These are phyloP conservation scores for Megacollybia marginata DNA, from an alignment of 768 basidiomycete genomes.

Conservation along the genomic window DNA sequence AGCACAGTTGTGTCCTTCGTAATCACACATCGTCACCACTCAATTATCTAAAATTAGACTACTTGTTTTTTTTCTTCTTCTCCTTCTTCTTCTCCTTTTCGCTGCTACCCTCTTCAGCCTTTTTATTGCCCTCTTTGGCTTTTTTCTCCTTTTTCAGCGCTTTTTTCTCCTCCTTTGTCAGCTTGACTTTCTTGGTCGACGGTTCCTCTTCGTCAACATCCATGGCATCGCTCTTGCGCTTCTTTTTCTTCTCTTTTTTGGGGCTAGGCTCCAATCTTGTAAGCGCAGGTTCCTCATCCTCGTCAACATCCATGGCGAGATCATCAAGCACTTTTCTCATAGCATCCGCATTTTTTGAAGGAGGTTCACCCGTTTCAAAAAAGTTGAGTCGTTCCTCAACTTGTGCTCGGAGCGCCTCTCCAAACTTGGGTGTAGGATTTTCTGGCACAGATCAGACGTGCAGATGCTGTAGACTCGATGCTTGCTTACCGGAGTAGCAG, in stretches of 20 bases:
- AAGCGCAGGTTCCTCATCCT: slow-evolving; percentile 47
- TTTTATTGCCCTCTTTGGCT: slow-evolving; percentile 48
- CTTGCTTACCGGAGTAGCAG: slow-evolving; percentile 71
- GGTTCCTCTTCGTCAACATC: slow-evolving; percentile 51
- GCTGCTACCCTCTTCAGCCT: slow-evolving; percentile 28
- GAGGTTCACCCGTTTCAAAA: slow-evolving; percentile 87
- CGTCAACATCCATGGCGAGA: slow-evolving; percentile 62
- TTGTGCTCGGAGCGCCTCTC: slow-evolving; percentile 87
- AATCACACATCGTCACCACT: too few species aligned
- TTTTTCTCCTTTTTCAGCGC: slow-evolving; percentile 74
- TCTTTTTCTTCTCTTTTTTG: slow-evolving; percentile 61
- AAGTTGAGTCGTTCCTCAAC: slow-evolving; percentile 94
- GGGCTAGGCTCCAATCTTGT: slow-evolving; percentile 53
- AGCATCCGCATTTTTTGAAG: slow-evolving; percentile 87
- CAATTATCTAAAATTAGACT: background rate
- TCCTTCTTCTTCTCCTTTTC: slow-evolving; percentile 32
- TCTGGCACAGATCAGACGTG: slow-evolving; percentile 33
- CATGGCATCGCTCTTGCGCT: slow-evolving; percentile 62
- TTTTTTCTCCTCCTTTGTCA: slow-evolving; percentile 84
- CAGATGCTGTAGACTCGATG: background rate
- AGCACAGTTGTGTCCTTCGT: too few species aligned
- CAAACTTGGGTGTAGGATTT: slow-evolving; percentile 85
- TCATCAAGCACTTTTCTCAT: slow-evolving; percentile 83
- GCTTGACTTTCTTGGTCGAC: slow-evolving; percentile 62
- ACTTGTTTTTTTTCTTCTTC: slow-evolving; percentile 26